phyloP scores from a whole-genome alignment of 208 protist species.

The Wallacemonas collosoma region DNA sequence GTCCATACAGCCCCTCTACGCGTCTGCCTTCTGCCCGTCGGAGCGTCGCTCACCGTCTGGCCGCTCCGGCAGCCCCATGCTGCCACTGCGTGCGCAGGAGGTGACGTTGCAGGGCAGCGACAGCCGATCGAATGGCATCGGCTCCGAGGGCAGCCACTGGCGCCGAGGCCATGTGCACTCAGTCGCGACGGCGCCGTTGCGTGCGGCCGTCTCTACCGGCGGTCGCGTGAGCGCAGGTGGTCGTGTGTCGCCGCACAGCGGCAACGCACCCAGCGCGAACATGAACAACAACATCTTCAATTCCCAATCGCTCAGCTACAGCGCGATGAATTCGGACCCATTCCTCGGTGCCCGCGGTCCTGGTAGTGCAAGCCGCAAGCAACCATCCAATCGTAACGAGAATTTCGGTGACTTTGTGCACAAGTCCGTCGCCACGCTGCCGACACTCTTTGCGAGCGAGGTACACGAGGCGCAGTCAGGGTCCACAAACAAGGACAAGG shows the following conservation, averaged over 20 bases:
- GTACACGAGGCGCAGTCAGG: constrained; percentile 4
- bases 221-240: not conserved
- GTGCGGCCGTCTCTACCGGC: not conserved
- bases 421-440: not conserved
- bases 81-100: constrained; percentile 4
- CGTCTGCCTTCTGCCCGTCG: not conserved
- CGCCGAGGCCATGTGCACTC: constrained; percentile 1
- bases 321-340: constrained; percentile 4
- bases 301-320: not conserved
- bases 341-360: not conserved
- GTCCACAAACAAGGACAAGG: not conserved
- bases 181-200: not conserved
- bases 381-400: not conserved
- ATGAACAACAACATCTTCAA: not conserved
- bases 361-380: not conserved
- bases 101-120: constrained; percentile 9
- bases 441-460: constrained; percentile 5
- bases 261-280: not conserved
- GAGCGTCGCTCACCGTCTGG: constrained; percentile 3
- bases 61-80: not conserved
- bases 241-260: constrained; percentile 2
- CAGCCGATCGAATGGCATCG: constrained; percentile 3
- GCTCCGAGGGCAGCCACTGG: constrained; percentile 6
- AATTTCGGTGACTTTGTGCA: not conserved
- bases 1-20: not conserved